These are phyloP conservation scores for Suillus bovinus DNA, from an alignment of 768 basidiomycete species.

Conservation along the genomic window DNA sequence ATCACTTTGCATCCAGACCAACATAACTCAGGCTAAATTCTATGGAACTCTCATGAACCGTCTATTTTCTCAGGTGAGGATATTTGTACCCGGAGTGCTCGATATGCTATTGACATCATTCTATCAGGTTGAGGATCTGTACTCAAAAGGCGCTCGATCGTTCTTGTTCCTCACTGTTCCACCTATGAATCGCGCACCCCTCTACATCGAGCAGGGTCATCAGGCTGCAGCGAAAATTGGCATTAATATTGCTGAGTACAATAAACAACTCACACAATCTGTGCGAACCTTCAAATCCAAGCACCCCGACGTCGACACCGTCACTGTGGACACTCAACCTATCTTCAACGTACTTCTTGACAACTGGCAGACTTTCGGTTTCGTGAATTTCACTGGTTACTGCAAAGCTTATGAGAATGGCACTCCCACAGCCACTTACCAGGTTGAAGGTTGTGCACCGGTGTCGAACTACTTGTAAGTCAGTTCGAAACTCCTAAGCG, in stretches of 20 bases:
- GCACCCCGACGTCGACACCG: conserved; percentile 44
- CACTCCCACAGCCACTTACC: conserved; percentile 51
- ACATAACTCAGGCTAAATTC: conserved; percentile 24
- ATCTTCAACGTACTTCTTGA: conserved; percentile 61
- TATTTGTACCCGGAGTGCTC: neutral
- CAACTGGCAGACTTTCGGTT: conserved; percentile 51
- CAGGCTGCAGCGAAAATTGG: conserved; percentile 29
- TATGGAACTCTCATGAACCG: conserved; percentile 26
- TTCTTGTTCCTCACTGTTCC: conserved; percentile 67
- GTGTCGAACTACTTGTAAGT: conserved; percentile 67
- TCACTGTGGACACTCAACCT: conserved; percentile 52
- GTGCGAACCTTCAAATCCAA: conserved; percentile 41
- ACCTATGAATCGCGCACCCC: conserved; percentile 56
- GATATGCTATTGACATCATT: neutral
- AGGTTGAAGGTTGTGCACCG: conserved; percentile 58
- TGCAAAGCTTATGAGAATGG: conserved; percentile 62
- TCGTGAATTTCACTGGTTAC: conserved; percentile 58
- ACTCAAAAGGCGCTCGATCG: conserved; percentile 52
- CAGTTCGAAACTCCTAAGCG: neutral
- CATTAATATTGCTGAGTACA: conserved; percentile 48
- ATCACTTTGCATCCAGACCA: conserved; percentile 17
- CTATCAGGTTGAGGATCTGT: conserved; percentile 21
- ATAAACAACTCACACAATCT: conserved; percentile 42
- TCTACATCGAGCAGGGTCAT: conserved; percentile 44
- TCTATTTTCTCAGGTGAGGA: conserved; percentile 29